Conservation (phyloP, 495 filamentous ascomycete species). For the Penicillium goetzii region DNA sequence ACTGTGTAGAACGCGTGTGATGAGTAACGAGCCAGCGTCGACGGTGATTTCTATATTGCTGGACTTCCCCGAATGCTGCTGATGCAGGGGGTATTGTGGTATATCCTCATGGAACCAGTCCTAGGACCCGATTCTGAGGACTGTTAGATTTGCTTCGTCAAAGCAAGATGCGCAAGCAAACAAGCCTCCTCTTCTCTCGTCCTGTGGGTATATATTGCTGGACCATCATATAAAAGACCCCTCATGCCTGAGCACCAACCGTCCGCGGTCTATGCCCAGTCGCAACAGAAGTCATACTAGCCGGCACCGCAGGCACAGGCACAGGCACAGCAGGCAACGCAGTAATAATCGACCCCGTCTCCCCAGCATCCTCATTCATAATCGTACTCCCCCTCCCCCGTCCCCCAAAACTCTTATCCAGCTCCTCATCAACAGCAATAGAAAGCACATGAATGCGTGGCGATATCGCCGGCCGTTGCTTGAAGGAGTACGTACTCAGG, state of each 20-base stretch:
- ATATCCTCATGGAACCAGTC: neutral
- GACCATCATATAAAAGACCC: neutral
- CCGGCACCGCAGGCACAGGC: conserved; percentile 18
- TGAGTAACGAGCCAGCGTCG: neutral
- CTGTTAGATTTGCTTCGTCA: too few relatives aligned
- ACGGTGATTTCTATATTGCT: neutral
- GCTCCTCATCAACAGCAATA: conserved; percentile 36
- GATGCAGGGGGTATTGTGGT: neutral
- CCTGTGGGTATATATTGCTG: neutral
- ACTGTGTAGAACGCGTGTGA: neutral
- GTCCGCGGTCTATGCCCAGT: conserved; percentile 20
- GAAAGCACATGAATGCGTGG: conserved; percentile 45
- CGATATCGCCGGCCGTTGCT: conserved; percentile 31
- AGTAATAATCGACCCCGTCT: conserved; percentile 37
- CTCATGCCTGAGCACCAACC: conserved; percentile 21
- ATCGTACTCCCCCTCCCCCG: conserved; percentile 10
- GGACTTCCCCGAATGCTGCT: neutral
- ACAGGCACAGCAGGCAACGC: conserved; percentile 40
- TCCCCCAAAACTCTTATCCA: conserved; percentile 15
- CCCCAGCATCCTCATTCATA: conserved; percentile 11
- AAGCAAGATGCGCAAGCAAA: too few relatives aligned
- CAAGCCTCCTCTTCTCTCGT: too few relatives aligned
- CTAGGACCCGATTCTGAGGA: neutral
- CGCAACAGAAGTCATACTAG: conserved; percentile 12
- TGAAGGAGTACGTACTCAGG: conserved; percentile 44